phyloP scores from a whole-genome alignment of 2,329 filamentous ascomycete species.

The Diaporthe sp. region DNA sequence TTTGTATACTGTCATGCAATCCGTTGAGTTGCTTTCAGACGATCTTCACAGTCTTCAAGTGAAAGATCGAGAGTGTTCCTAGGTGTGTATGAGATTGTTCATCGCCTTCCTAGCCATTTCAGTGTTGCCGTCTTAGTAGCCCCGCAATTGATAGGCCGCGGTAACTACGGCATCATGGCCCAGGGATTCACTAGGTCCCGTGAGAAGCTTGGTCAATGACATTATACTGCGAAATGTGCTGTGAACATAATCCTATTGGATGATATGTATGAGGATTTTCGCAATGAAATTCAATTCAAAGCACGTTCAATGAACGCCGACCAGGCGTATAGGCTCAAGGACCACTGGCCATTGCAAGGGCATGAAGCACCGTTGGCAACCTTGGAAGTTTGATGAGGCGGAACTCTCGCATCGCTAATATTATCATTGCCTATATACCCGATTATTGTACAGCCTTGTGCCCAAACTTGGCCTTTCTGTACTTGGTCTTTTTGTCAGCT shows the following conservation, averaged over 20 bases:
- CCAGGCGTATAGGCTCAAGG: neutral
- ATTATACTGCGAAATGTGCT: neutral
- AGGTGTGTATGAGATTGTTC: neutral
- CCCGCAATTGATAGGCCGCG: constrained; percentile 33
- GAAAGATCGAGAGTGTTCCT: neutral
- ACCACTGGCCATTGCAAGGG: neutral
- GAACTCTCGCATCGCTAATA: neutral
- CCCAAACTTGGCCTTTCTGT: constrained; percentile 43
- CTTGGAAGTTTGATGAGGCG: neutral
- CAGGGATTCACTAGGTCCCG: neutral
- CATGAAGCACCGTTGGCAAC: neutral
- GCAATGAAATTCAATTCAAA: neutral
- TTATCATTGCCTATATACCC: constrained; percentile 39
- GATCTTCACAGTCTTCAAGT: neutral
- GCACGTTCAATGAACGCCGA: too few species aligned
- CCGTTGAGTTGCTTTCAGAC: neutral
- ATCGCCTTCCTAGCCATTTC: neutral
- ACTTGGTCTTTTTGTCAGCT: constrained; percentile 50
- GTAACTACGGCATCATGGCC: constrained; percentile 22
- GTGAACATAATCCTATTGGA: neutral
- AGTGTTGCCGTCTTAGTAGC: constrained; percentile 26
- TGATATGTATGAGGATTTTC: neutral
- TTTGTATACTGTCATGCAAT: neutral
- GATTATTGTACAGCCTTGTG: constrained; percentile 38
- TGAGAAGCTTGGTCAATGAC: neutral